Base-by-base conservation (phyloP, 1,139 yeast species). In the Saccharomyces hybrid region DNA sequence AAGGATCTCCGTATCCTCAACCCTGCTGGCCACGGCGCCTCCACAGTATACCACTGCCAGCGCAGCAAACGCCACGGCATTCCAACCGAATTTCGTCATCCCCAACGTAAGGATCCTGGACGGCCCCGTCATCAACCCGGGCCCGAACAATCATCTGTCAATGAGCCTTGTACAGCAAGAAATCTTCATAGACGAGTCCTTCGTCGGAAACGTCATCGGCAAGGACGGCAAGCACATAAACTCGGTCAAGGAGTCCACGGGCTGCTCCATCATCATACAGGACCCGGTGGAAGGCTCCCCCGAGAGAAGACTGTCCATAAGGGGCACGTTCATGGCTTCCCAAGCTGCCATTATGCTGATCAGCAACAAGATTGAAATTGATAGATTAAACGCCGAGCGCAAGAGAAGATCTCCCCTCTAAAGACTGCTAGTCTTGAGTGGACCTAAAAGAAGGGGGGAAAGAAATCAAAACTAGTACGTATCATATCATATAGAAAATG, bases 121-220 rank as follows among this genome's bases (percentile, higher is more conserved):
- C 46, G 57, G 57, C 5, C 53, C 60, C 16, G 51, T 60, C 4
- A 50, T 59, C 13, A 55, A 55, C 7, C 59, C 57, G 4, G 32
- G 44, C 9, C 26, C 54, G 55, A 27, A 48, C 58, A 26, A 42
- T 9, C 44, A 53, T n/a, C 59, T 59, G 29, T 61, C 63, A 20
- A 60, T 63, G 57, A 53, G 62, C 26, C 55, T 61, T 20, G 59
- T 64, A 2, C 65, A 63, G 56, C 90, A 87, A 68, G 91, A 86
- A 58, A 74, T 88, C 2, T 84, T 73, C 61, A 89, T 89, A 48
- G 91, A 95, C 42, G 85, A 86, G 64, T 79, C 80, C 48, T 84
- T 78, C 69, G 91, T 88, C 50, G 96, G 96, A 0, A 82, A 88
- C 41, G 85, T 89, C 23, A 89, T 89, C 59, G 96, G 96, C 6